Evolutionary conservation across 2,329 filamentous ascomycete species (phyloP), one percentile per base, ranked within the genome.

Genomic region (Aspergillus chevalieri): DNA sequence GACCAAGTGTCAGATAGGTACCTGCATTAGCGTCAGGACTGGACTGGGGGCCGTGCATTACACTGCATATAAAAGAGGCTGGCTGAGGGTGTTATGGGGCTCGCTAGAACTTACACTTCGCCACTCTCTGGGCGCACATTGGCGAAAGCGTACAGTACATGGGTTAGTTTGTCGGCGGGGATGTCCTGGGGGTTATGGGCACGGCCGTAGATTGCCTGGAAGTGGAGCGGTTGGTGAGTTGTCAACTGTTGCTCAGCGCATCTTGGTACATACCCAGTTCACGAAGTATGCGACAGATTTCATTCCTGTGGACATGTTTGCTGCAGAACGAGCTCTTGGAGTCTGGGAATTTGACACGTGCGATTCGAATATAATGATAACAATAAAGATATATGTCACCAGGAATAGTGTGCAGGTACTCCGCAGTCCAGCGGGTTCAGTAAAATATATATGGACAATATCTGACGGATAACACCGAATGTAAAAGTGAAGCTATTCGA

Each of bases 91-190:
- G 26, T 28, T 28, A 41, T 41, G 17, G 38, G 17, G 15, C 14
- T 17, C 8, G 34, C n/a, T 17, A 6, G 43, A n/a, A 55, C 63
- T 55, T 75, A 86, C 74, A 92, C 88, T 73, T 93, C 87, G 47
- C 90, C 90, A 38, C 78, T 82, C 3, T 91, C 87, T 3, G 84
- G 80, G 1, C 83, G 80, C 50, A 95, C 82, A 66, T 95, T 93
- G 62, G 88, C 90, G 71, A 96, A 96, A 8, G 90, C 79, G 60
- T 95, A 95, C 14, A 95, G 80, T 6, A 95, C 71, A 64, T 96
- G 91, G 0, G 90, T 95, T 30, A 95, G 79, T 53, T 89, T 86
- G 47, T 90, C 81, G 2, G 80, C 84, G 0, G 88, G 88, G 2
- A 95, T 78, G 63, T 93, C 83, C 63, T 93, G 86, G 0, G 90